Base-by-base conservation (phyloP, 768 basidiomycete genomes). In the Cyclocybe aegerita region DNA sequence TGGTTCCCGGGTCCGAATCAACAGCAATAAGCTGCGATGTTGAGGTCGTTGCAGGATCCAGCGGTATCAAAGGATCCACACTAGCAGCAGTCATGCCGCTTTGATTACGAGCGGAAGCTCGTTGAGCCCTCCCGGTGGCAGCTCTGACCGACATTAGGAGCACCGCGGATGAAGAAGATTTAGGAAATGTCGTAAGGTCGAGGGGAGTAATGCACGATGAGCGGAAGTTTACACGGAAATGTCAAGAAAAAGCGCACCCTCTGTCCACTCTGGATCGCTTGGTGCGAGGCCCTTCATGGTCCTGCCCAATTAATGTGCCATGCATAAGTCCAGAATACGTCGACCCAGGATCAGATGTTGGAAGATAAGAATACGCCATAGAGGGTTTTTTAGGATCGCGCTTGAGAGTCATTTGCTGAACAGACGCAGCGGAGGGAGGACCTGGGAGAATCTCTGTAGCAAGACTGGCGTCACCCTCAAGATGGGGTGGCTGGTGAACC, bases 381-480 rank as follows among this genome's bases (percentile, higher is more conserved):
- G 78, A 68, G 45, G 86, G 81, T 71, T 92, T 90, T 75, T 80
- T 89, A 62, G 84, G 84, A 74, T 93, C 90, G 65, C 87, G 84
- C 73, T 86, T 88, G 64, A 83, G 77, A 48, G 80, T 74, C 61
- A 80, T 72, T 71, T 88, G 87, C 70, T 85, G 86, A 51, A 83
- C 71, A 60, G 86, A 82, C 57, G 77, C 73, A 55, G 90, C 68
- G 57, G 90, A 82, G 46, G 91, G 91, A 52, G 91, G 91, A 17
- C 90, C 90, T 63, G 91, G 91, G 61, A 93, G 80, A 73, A 93
- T 87, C 79, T 93, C 91, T 53, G 91, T 93, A 55, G 92, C 90
- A 61, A 92, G 79, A 56, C 80, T 77, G 49, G 86, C 72, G 76
- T 93, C 89, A 59, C 88, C 85, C 67, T 90, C 90, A 49, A 90